phyloP scores from a whole-genome alignment of 75 land plant species.

The Pinus albicaulis region DNA sequence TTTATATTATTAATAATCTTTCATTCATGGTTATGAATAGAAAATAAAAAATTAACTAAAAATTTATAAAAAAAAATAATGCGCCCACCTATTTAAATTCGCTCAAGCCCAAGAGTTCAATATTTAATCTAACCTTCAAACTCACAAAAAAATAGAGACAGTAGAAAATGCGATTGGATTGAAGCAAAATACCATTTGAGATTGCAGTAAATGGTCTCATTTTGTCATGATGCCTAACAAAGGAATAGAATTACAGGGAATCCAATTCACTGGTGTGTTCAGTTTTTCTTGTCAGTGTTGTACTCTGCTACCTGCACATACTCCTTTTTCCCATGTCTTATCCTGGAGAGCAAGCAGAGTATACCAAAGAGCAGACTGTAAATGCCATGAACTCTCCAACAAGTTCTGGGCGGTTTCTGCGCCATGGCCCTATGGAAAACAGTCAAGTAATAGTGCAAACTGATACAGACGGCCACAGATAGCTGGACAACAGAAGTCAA shows the following conservation, averaged over 20 bases:
- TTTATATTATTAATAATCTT: too few species aligned
- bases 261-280: neutral
- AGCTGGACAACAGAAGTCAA: conserved; percentile 52
- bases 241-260: neutral
- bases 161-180: too few species aligned
- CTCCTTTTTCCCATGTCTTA: conserved; percentile 69
- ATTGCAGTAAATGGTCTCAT: too few species aligned
- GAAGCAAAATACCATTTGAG: too few species aligned
- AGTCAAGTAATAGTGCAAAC: conserved; percentile 70
- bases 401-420: conserved; percentile 61
- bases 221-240: too few species aligned
- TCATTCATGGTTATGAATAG: too few species aligned
- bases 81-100: too few species aligned
- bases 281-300: conserved; percentile 18
- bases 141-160: too few species aligned
- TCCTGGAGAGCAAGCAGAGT: conserved; percentile 45
- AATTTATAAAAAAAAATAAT: too few species aligned
- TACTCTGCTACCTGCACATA: conserved; percentile 31
- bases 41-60: too few species aligned
- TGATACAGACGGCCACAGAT: conserved; percentile 53
- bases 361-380: conserved; percentile 57
- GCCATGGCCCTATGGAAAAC: conserved; percentile 72
- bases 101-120: too few species aligned
- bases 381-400: conserved; percentile 66
- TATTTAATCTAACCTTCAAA: too few species aligned